These are phyloP conservation scores for Xylaria acuta DNA, from an alignment of 495 filamentous ascomycete genomes.

Conservation along the genomic window DNA sequence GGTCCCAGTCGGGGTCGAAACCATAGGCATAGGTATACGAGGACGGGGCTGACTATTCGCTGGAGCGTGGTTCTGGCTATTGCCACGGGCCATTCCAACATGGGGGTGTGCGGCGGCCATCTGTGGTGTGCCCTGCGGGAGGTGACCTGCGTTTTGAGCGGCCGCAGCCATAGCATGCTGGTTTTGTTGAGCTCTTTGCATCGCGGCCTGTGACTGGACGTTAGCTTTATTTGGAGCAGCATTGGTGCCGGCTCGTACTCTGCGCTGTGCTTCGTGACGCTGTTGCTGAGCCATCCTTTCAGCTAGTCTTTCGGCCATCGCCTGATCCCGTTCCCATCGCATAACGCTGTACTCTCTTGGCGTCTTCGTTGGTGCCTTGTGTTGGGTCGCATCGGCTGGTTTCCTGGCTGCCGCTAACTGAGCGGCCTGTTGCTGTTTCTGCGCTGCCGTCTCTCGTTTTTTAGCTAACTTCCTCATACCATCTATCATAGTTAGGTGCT, in stretches of 20 bases:
- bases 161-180: slow-evolving; percentile 44
- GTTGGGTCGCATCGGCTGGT: slow-evolving; percentile 69
- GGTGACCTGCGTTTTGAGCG: slow-evolving; percentile 42
- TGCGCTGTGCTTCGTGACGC: slow-evolving; percentile 61
- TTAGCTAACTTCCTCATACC: slow-evolving; percentile 94
- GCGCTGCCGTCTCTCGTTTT: slow-evolving; percentile 81
- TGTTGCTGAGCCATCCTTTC: slow-evolving; percentile 75
- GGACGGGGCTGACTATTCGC: slow-evolving; percentile 45
- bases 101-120: slow-evolving; percentile 48
- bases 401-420: slow-evolving; percentile 74
- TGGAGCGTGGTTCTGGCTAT: slow-evolving; percentile 45
- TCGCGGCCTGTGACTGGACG: slow-evolving; percentile 37
- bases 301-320: slow-evolving; percentile 73
- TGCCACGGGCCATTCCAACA: slow-evolving; percentile 44
- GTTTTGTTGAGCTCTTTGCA: slow-evolving; percentile 48
- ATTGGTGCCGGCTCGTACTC: slow-evolving; percentile 54
- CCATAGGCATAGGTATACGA: slow-evolving; percentile 52
- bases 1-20: slow-evolving; percentile 48
- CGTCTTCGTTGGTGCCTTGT: slow-evolving; percentile 60
- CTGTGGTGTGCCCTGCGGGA: slow-evolving; percentile 45
- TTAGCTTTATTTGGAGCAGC: slow-evolving; percentile 34
- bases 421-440: slow-evolving; percentile 85
- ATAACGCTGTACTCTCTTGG: slow-evolving; percentile 88
- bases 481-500: slow-evolving; percentile 86
- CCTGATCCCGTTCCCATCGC: slow-evolving; percentile 83